Base-by-base conservation (phyloP, 495 filamentous ascomycete genomes). In the Bryoglossum gracile region DNA sequence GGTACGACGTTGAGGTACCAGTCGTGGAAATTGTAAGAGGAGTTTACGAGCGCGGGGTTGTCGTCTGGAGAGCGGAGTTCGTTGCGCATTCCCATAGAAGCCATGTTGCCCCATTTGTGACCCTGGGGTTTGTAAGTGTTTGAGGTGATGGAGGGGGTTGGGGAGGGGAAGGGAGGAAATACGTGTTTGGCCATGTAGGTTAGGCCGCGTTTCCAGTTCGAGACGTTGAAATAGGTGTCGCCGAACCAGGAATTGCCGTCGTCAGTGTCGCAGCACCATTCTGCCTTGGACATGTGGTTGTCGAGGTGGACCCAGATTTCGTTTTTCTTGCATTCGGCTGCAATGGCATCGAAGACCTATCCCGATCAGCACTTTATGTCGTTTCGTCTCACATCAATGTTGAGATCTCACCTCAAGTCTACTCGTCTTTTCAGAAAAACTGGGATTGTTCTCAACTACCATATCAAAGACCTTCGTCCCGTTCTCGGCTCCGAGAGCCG, bases 161-260 rank as follows among this genome's bases (percentile, higher is more conserved):
- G 30, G 25, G 34, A 21, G 24, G n/a, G 10, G 11, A 16, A 0
- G 19, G 3, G 8, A 32, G 11, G 8, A 52, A 63, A 28, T 60
- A 73, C 75, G 50, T 77, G 74, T n/a, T 70, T 62, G 0, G 74
- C 79, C 75, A 84, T 80, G 53, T 72, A 82, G 4, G 68, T 51
- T 21, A 77, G 57, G 3, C 76, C 80, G 16, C 77, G 63, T 11
- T 69, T 63, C 80, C 78, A 83, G 49, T 81, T 80, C 0, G 60
- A 56, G 0, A 71, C 64, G 36, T 72, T 63, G 52, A 82, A 84
- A 56, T 80, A 69, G 3, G 52, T 64, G 35, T 71, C 68, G 13
- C 68, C 70, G 35, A 69, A 71, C 68, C 68, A 73, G 19, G 61
- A 45, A 50, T 73, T 71, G 5, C 70, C 70, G 46, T 73, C 70